Evolutionary conservation across 2,329 filamentous ascomycete genomes (phyloP).

Genomic region (Venturia aucupariae): DNA sequence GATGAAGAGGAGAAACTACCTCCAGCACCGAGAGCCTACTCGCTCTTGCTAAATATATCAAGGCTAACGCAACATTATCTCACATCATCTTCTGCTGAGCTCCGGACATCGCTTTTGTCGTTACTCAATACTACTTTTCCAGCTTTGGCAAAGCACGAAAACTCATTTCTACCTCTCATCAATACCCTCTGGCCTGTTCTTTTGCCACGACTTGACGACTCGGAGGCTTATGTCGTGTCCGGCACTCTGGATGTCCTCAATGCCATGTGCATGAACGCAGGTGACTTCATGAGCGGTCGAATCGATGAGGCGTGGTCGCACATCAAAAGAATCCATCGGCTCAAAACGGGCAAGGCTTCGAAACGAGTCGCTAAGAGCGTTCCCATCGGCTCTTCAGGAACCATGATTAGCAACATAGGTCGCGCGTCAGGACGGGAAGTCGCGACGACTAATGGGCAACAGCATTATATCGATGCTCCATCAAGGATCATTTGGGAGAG

Average conservation of each 20-base stretch:
- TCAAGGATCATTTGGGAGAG: constrained; percentile 9
- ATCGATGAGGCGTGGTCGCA: constrained; percentile 64
- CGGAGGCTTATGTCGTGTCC: constrained; percentile 58
- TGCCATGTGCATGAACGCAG: constrained; percentile 60
- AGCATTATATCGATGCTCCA: constrained; percentile 9
- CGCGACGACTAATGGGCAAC: background rate
- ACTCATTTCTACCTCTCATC: constrained; percentile 77
- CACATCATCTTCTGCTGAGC: constrained; percentile 68
- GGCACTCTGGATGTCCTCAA: constrained; percentile 61
- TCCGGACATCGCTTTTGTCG: constrained; percentile 69
- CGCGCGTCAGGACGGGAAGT: background rate
- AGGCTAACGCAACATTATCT: constrained; percentile 83
- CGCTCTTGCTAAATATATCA: constrained; percentile 72
- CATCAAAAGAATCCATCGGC: constrained; percentile 29
- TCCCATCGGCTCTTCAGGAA: background rate
- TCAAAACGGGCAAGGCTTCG: constrained; percentile 8
- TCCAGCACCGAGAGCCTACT: constrained; percentile 66
- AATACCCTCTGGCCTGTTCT: constrained; percentile 88
- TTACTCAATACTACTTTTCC: constrained; percentile 66
- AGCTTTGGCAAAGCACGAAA: constrained; percentile 65
- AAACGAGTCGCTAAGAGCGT: background rate
- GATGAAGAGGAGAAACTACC: constrained; percentile 48
- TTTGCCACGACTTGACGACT: constrained; percentile 55
- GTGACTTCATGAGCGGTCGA: constrained; percentile 70
- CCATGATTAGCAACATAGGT: background rate